Conservation (phyloP, 2,329 filamentous ascomycete genomes). For the Zalaria obscura region DNA sequence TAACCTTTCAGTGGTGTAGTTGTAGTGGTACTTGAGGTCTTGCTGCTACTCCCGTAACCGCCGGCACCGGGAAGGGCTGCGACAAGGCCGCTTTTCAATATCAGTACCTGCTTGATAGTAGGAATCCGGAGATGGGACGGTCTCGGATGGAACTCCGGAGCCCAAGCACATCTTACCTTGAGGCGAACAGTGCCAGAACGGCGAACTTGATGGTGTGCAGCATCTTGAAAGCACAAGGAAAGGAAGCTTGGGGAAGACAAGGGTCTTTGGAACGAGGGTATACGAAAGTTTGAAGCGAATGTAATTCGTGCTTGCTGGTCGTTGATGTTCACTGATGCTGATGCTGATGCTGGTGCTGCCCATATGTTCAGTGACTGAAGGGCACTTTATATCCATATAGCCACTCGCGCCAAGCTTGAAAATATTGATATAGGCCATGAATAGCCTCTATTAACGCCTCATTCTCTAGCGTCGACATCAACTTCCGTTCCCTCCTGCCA, state of each 20-base stretch:
- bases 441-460: not conserved
- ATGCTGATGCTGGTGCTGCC: slow-evolving; percentile 1
- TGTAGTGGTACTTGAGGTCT: not conserved
- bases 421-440: not conserved
- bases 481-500: not conserved
- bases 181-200: slow-evolving; percentile 2
- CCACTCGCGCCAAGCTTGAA: not conserved
- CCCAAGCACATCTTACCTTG: not conserved
- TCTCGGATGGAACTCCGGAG: not conserved
- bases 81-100: not conserved
- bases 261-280: not conserved
- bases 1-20: not conserved
- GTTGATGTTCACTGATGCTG: not conserved
- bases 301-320: not conserved
- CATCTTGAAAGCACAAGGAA: slow-evolving; percentile 1
- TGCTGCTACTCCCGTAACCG: slow-evolving; percentile 1
- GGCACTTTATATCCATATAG: not conserved
- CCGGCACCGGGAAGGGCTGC: slow-evolving; percentile 1
- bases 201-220: slow-evolving; percentile 3
- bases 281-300: slow-evolving; percentile 2
- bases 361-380: not conserved
- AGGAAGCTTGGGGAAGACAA: not conserved
- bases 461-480: not conserved
- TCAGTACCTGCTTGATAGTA: not conserved
- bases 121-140: not conserved